A percentile compares a stretch with the other conserved stretches of the same genome.
Conservation (phyloP, 371 early-diverging fungal genomes). For the Apophysomyces elegans region DNA sequence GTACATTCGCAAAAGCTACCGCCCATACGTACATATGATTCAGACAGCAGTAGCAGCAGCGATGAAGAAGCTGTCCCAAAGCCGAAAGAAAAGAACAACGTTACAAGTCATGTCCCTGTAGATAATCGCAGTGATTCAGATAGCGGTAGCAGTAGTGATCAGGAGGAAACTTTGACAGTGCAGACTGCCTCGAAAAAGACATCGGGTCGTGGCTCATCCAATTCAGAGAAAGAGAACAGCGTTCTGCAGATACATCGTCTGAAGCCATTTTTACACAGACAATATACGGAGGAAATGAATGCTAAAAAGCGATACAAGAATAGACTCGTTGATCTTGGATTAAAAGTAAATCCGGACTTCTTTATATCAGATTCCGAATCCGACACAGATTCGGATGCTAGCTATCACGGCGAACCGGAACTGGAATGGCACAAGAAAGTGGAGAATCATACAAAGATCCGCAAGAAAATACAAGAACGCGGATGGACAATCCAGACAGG, state of each 20-base stretch:
- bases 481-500: constrained; percentile 14
- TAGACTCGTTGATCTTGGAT: neutral
- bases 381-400: constrained; percentile 18
- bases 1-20: no score
- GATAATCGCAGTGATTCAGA: neutral
- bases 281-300: neutral
- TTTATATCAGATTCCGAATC: constrained; percentile 20
- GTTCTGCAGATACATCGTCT: neutral
- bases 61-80: neutral
- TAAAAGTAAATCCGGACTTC: constrained; percentile 14
- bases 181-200: neutral
- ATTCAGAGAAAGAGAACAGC: neutral
- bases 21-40: neutral
- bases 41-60: neutral
- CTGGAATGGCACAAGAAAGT: constrained; percentile 8
- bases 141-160: neutral
- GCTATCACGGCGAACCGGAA: neutral
- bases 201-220: neutral
- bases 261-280: neutral
- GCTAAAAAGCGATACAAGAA: neutral
- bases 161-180: no score
- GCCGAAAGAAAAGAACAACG: neutral
- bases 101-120: neutral
- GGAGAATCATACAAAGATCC: neutral
- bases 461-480: neutral